Evolutionary conservation across 2,329 filamentous ascomycete species (phyloP).

Genomic region (Nemania bipapillata): DNA sequence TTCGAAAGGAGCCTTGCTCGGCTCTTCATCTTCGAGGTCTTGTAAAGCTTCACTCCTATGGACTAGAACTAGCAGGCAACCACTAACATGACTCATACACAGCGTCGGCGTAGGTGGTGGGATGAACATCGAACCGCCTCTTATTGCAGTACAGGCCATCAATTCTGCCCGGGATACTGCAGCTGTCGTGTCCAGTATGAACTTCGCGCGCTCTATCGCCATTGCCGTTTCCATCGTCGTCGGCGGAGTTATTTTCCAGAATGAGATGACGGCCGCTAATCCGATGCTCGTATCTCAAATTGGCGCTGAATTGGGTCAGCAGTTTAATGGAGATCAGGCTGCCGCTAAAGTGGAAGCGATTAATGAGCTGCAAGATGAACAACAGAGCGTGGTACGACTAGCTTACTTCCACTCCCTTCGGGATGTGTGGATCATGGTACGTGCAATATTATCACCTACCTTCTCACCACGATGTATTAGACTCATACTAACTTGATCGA

Average conservation of each 20-base stretch:
- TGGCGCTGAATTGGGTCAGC: constrained; percentile 28
- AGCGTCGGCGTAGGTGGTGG: constrained; percentile 68
- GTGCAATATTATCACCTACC: constrained; percentile 10
- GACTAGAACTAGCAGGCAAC: constrained; percentile 3
- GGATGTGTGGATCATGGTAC: constrained; percentile 43
- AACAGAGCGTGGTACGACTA: constrained; percentile 36
- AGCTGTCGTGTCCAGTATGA: constrained; percentile 70
- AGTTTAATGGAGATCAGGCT: constrained; percentile 39
- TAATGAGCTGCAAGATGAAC: constrained; percentile 19
- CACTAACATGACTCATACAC: constrained; percentile 12
- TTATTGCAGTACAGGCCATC: constrained; percentile 72
- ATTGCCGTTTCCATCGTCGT: constrained; percentile 68
- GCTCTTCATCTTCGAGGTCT: constrained; percentile 66
- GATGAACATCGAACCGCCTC: constrained; percentile 70
- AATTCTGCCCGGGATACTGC: constrained; percentile 69
- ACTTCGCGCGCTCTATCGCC: constrained; percentile 68
- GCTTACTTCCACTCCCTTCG: constrained; percentile 37
- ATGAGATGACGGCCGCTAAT: constrained; percentile 42
- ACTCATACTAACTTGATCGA: constrained; percentile 10
- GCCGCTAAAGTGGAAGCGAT: constrained; percentile 39
- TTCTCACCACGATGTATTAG: constrained; percentile 11
- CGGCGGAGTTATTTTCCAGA: constrained; percentile 62
- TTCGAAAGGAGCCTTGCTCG: constrained; percentile 60
- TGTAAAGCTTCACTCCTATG: constrained; percentile 46
- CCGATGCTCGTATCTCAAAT: constrained; percentile 31